Conservation (phyloP, 306 rosid species). For the Quercus suber region DNA sequence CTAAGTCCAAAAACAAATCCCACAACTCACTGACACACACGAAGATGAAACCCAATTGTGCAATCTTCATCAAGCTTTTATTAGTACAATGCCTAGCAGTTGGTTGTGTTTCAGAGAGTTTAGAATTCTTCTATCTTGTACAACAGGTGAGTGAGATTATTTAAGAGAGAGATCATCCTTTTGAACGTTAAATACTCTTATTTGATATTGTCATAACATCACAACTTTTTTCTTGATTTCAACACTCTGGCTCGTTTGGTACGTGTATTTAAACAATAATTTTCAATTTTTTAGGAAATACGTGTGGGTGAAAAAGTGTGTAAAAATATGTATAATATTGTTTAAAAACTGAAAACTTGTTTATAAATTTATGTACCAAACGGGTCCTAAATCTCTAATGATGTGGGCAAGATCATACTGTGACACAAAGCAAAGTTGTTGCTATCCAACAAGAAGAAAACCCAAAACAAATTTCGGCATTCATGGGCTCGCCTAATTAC, state of each 20-base stretch:
- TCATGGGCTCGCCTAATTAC: conserved; percentile 39
- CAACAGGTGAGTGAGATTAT: conserved; percentile 27
- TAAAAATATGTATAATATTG: too few relatives aligned
- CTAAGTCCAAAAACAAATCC: not conserved
- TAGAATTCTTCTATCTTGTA: conserved; percentile 37
- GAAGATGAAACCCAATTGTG: not conserved
- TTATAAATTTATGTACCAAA: too few relatives aligned
- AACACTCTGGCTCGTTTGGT: too few relatives aligned
- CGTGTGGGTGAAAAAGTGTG: too few relatives aligned
- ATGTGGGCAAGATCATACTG: too few relatives aligned
- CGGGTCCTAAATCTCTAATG: not conserved
- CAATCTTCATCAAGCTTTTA: conserved; percentile 20
- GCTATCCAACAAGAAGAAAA: conserved; percentile 37
- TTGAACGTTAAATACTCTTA: too few relatives aligned
- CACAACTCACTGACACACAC: not conserved
- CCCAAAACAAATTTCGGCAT: conserved; percentile 25
- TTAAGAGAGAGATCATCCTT: too few relatives aligned
- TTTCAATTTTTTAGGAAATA: too few relatives aligned
- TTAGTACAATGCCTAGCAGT: conserved; percentile 2
- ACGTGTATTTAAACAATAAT: too few relatives aligned
- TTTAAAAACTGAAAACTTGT: too few relatives aligned
- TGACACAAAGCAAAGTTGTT: conserved; percentile 25
- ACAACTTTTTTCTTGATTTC: too few relatives aligned
- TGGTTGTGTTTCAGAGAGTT: conserved; percentile 20
- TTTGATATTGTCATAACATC: too few relatives aligned